Conservation (phyloP, 2,329 filamentous ascomycete species). For the Colletotrichum tofieldiae region DNA sequence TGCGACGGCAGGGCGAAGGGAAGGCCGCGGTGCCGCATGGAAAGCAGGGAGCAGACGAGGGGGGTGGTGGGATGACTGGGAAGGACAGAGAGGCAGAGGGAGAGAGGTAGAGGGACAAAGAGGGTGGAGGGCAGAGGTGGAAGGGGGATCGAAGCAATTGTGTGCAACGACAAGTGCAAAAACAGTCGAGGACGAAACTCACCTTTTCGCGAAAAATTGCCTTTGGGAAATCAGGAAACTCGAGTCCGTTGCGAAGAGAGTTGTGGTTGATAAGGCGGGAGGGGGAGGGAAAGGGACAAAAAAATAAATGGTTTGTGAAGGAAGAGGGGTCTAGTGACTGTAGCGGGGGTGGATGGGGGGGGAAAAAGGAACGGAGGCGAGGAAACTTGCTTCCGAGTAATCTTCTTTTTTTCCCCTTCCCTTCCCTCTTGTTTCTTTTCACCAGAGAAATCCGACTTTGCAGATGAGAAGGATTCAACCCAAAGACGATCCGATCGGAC, state of each 20-base stretch:
- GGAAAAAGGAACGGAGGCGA: constrained; percentile 12
- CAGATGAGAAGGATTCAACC: neutral
- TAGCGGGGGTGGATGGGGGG: constrained; percentile 2
- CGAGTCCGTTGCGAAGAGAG: constrained; percentile 28
- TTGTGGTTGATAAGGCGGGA: constrained; percentile 29
- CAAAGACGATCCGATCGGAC: constrained; percentile 10
- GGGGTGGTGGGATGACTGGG: constrained; percentile 1
- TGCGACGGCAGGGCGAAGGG: constrained; percentile 4
- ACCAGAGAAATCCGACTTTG: neutral
- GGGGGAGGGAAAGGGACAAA: constrained; percentile 27
- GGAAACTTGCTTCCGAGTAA: constrained; percentile 24
- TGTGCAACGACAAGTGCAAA: constrained; percentile 18
- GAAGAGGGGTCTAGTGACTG: constrained; percentile 37
- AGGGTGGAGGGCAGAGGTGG: neutral
- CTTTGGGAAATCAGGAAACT: constrained; percentile 20
- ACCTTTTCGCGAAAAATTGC: constrained; percentile 41
- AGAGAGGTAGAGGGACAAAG: neutral
- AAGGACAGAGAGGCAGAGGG: neutral
- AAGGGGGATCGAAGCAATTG: neutral
- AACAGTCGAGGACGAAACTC: constrained; percentile 30
- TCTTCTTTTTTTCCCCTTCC: neutral
- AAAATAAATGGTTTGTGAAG: constrained; percentile 39
- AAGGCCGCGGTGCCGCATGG: constrained; percentile 15
- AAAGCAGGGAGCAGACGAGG: constrained; percentile 12
- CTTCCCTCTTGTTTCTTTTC: neutral